Evolutionary conservation across 805 yeast species (phyloP).

Genomic region (Candida multigemmis): DNA sequence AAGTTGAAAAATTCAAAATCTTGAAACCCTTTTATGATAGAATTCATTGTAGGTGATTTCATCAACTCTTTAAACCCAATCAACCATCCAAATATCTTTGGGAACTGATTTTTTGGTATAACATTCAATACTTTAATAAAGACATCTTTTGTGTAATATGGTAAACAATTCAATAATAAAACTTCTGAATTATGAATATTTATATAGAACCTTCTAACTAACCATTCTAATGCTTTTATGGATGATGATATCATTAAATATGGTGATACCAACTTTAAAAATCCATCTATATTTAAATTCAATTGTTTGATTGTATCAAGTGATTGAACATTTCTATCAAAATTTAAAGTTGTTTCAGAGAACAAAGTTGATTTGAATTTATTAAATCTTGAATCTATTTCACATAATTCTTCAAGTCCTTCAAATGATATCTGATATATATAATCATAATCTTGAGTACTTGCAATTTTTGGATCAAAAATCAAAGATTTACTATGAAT

Average conservation of each 20-base stretch:
- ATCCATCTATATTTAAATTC: constrained; percentile 66
- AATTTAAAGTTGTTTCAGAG: constrained; percentile 67
- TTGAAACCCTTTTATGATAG: constrained; percentile 65
- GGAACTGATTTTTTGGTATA: constrained; percentile 48
- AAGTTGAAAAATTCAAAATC: constrained; percentile 62
- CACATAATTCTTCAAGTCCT: constrained; percentile 64
- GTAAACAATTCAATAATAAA: constrained; percentile 62
- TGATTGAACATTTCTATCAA: constrained; percentile 78
- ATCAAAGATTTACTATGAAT: constrained; percentile 84
- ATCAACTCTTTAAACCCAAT: constrained; percentile 55
- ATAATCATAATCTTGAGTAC: constrained; percentile 87
- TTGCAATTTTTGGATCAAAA: constrained; percentile 79
- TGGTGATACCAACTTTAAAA: constrained; percentile 66
- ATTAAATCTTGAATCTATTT: constrained; percentile 66
- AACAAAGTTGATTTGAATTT: constrained; percentile 67
- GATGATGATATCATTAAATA: constrained; percentile 71
- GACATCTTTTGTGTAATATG: constrained; percentile 68
- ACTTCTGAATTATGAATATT: constrained; percentile 74
- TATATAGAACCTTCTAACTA: constrained; percentile 81
- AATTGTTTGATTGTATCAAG: constrained; percentile 69
- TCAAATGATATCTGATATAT: constrained; percentile 65
- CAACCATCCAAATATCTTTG: constrained; percentile 73
- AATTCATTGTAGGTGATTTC: constrained; percentile 55
- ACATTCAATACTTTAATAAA: constrained; percentile 73
- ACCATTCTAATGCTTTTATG: constrained; percentile 85